Percentiles rank a stretch among this genome's conserved stretches.
Conservation (phyloP, 306 rosid genomes). For the Casuarina cunninghamiana region DNA sequence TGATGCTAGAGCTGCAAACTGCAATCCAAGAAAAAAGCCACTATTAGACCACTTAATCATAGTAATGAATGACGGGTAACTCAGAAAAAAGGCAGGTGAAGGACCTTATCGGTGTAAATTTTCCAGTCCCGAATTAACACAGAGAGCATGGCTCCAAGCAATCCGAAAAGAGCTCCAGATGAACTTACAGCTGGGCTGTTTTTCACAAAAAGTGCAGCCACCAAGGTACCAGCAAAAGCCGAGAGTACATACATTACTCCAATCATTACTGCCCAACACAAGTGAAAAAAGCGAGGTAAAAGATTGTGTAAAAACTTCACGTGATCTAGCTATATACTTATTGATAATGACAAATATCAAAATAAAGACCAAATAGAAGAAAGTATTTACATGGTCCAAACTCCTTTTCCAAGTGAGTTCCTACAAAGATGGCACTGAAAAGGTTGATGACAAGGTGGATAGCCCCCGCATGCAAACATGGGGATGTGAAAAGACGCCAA, state of each 20-base stretch:
- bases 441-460: constrained; percentile 82
- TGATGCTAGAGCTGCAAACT: constrained; percentile 65
- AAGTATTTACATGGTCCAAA: constrained; percentile 61
- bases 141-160: constrained; percentile 77
- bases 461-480: constrained; percentile 75
- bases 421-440: constrained; percentile 63
- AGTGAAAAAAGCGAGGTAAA: constrained; percentile 22
- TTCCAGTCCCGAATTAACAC: constrained; percentile 70
- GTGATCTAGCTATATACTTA: background rate
- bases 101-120: constrained; percentile 65
- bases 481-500: constrained; percentile 90
- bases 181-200: constrained; percentile 67
- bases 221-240: constrained; percentile 68
- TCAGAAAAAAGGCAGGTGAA: constrained; percentile 13
- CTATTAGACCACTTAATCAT: constrained; percentile 15
- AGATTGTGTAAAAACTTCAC: constrained; percentile 16
- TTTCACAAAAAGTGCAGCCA: constrained; percentile 83
- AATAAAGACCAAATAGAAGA: background rate
- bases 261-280: constrained; percentile 57
- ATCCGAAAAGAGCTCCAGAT: constrained; percentile 79
- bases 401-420: constrained; percentile 74
- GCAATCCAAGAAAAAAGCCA: constrained; percentile 31
- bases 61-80: background rate
- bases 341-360: constrained; percentile 11
- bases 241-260: constrained; percentile 78